A percentile compares a stretch with the other conserved stretches of the same genome.
These are phyloP conservation scores for Exophiala mesophila DNA, from an alignment of 2,329 filamentous ascomycete species.

Conservation along the genomic window DNA sequence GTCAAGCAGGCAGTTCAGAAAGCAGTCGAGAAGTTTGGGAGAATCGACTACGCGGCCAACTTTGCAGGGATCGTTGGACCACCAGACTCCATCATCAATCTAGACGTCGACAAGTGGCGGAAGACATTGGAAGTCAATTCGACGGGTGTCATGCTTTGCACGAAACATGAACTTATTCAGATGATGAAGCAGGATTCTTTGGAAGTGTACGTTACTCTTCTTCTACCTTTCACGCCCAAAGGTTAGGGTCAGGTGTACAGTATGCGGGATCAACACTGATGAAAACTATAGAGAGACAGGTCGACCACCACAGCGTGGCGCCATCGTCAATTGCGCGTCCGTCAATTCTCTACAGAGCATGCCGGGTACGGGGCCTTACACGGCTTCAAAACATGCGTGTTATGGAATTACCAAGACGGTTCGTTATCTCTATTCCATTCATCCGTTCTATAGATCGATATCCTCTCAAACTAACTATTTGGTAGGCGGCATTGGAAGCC, in stretches of 20 bases:
- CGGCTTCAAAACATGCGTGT: slow-evolving; percentile 6
- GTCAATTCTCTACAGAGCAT: slow-evolving; percentile 5
- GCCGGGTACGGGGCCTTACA: slow-evolving; percentile 5
- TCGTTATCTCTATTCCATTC: neutral
- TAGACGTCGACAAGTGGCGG: slow-evolving; percentile 76
- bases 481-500: slow-evolving; percentile 4
- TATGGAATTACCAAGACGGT: slow-evolving; percentile 9
- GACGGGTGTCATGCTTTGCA: slow-evolving; percentile 94
- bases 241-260: no score
- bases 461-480: no score
- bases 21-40: slow-evolving; percentile 5
- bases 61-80: slow-evolving; percentile 68
- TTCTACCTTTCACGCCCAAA: no score
- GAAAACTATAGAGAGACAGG: slow-evolving; percentile 2
- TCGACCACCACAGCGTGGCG: slow-evolving; percentile 2
- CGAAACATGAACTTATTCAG: slow-evolving; percentile 70
- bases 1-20: slow-evolving; percentile 2
- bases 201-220: neutral
- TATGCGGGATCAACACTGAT: no score
- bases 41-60: slow-evolving; percentile 88
- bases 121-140: slow-evolving; percentile 89
- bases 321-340: slow-evolving; percentile 40
- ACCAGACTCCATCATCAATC: neutral
- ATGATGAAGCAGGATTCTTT: slow-evolving; percentile 12
- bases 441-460: no score